Evolutionary conservation across 2,329 filamentous ascomycete genomes (phyloP).

Genomic region (Fusarium humuli): DNA sequence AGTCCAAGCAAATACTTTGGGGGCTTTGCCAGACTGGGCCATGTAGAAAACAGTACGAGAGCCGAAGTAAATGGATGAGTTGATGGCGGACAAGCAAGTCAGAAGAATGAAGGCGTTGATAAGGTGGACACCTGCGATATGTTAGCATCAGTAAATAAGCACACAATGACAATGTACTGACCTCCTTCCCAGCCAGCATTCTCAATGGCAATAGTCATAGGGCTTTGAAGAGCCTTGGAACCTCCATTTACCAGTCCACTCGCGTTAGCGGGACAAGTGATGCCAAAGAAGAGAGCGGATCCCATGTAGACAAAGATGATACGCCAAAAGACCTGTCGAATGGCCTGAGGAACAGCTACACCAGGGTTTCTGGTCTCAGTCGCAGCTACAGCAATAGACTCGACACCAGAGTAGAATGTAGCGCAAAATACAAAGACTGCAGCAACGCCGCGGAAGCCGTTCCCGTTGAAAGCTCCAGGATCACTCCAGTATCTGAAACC

Average conservation of each 20-base stretch:
- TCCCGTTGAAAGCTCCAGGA: constrained; percentile 74
- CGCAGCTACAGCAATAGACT: constrained; percentile 71
- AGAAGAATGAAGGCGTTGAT: constrained; percentile 83
- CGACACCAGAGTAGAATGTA: constrained; percentile 77
- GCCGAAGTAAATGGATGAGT: constrained; percentile 81
- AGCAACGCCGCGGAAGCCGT: constrained; percentile 75
- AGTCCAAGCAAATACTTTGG: constrained; percentile 75
- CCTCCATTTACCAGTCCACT: constrained; percentile 69
- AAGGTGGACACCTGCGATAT: constrained; percentile 67
- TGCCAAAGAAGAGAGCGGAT: constrained; percentile 78
- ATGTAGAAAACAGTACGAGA: constrained; percentile 81
- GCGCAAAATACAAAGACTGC: constrained; percentile 77
- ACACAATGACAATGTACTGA: constrained; percentile 7
- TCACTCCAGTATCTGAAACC: constrained; percentile 79
- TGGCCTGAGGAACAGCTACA: constrained; percentile 66
- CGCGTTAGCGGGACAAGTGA: constrained; percentile 78
- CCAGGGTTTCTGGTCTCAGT: constrained; percentile 70
- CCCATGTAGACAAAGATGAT: constrained; percentile 75
- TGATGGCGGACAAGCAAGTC: constrained; percentile 77
- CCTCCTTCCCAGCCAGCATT: constrained; percentile 79
- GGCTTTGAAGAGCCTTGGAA: constrained; percentile 74
- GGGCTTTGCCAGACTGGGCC: constrained; percentile 79
- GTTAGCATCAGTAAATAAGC: constrained; percentile 8
- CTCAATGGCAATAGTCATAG: constrained; percentile 79
- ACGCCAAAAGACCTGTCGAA: constrained; percentile 70